phyloP scores from a whole-genome alignment of 371 early-diverging fungal species.

The Fennellomyces sp. region DNA sequence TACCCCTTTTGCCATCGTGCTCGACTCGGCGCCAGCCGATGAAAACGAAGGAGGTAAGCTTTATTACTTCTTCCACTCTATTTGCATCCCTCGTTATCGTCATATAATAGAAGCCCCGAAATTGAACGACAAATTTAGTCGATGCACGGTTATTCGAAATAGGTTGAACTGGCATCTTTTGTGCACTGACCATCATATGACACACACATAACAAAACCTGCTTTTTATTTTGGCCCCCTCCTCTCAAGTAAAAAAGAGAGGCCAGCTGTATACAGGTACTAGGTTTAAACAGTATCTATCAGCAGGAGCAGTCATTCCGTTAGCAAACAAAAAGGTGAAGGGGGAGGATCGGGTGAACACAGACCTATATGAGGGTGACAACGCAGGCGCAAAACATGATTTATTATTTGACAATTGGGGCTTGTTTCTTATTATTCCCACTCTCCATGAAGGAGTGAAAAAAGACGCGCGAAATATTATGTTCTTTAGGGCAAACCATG shows the following conservation, averaged over 20 bases:
- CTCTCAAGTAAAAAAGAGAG: not conserved
- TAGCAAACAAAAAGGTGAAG: not conserved
- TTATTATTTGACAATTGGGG: not conserved
- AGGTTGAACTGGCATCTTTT: not conserved
- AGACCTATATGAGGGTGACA: not conserved
- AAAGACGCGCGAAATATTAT: too few relatives aligned
- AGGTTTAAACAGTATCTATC: too few relatives aligned
- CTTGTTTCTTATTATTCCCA: not conserved
- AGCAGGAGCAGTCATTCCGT: not conserved
- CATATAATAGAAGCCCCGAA: constrained; percentile 2
- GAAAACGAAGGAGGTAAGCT: too few relatives aligned
- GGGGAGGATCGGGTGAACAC: not conserved
- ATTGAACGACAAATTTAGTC: not conserved
- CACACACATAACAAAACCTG: not conserved
- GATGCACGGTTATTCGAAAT: not conserved
- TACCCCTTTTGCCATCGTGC: not conserved
- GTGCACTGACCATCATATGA: constrained; percentile 29
- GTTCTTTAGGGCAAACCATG: too few relatives aligned
- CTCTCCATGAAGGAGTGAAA: too few relatives aligned
- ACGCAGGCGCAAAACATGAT: too few relatives aligned
- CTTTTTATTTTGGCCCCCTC: not conserved
- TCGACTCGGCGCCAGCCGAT: not conserved
- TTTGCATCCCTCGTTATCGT: too few relatives aligned
- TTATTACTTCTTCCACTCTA: too few relatives aligned
- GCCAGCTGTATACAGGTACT: not conserved